phyloP scores from a whole-genome alignment of 495 filamentous ascomycete genomes.

The Penicillium macrosclerotiorum region DNA sequence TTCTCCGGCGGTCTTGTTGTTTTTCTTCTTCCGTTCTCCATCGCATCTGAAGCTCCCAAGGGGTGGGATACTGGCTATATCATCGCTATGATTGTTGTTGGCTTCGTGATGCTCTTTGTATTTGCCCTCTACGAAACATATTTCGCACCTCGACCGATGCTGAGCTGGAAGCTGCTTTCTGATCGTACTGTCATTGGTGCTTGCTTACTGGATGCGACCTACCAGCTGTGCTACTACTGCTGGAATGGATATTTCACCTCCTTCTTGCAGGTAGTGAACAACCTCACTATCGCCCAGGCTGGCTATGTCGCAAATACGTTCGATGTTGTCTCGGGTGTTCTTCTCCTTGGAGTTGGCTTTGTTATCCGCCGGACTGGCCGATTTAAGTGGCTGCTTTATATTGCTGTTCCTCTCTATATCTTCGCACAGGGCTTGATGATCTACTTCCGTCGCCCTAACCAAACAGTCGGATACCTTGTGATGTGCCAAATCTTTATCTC shows the following conservation, averaged over 20 bases:
- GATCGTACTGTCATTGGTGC: constrained; percentile 62
- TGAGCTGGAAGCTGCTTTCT: constrained; percentile 53
- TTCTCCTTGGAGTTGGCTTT: constrained; percentile 48
- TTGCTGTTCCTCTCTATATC: constrained; percentile 56
- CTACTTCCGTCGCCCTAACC: constrained; percentile 60
- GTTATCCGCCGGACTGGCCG: constrained; percentile 54
- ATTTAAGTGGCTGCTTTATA: constrained; percentile 45
- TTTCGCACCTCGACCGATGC: constrained; percentile 49
- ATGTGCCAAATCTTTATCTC: constrained; percentile 76
- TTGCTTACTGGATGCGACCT: constrained; percentile 46
- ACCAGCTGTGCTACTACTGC: constrained; percentile 50
- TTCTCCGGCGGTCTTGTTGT: constrained; percentile 52
- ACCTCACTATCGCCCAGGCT: constrained; percentile 45
- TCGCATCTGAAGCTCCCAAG: constrained; percentile 36
- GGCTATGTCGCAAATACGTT: constrained; percentile 54
- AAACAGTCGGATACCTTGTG: constrained; percentile 61
- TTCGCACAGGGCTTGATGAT: constrained; percentile 60
- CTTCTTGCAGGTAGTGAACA: constrained; percentile 70
- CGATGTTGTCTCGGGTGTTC: constrained; percentile 46
- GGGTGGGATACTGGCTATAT: constrained; percentile 47
- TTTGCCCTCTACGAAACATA: constrained; percentile 55
- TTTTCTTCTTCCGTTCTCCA: constrained; percentile 56
- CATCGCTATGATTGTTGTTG: constrained; percentile 54
- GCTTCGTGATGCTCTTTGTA: constrained; percentile 46
- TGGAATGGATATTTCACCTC: constrained; percentile 61